These are phyloP conservation scores for Suillus hirtellus DNA, from an alignment of 768 basidiomycete species.

Conservation along the genomic window DNA sequence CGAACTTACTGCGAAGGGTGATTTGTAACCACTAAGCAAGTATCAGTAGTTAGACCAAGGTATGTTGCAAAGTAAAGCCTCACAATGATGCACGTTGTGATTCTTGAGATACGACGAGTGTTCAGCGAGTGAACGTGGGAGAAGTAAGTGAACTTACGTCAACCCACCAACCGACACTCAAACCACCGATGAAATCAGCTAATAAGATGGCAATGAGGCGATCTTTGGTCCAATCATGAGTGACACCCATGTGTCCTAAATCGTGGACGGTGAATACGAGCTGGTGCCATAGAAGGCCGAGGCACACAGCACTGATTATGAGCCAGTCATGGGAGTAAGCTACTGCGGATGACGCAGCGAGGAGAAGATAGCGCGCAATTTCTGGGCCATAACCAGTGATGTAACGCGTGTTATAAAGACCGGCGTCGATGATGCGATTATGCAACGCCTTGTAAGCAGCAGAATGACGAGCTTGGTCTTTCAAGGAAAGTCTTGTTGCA, in stretches of 20 bases:
- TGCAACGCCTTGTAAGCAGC: constrained; percentile 82
- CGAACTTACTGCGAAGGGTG: constrained; percentile 85
- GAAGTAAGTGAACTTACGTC: constrained; percentile 62
- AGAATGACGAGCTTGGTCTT: constrained; percentile 66
- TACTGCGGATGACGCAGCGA: constrained; percentile 59
- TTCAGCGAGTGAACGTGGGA: constrained; percentile 12
- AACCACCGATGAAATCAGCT: constrained; percentile 86
- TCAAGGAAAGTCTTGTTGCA: constrained; percentile 53
- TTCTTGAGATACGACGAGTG: constrained; percentile 47
- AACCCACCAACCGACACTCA: constrained; percentile 98
- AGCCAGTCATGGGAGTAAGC: constrained; percentile 68
- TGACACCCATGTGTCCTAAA: constrained; percentile 92
- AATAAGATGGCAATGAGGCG: constrained; percentile 76
- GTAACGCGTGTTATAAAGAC: constrained; percentile 83
- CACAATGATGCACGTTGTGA: constrained; percentile 95
- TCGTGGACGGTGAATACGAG: constrained; percentile 92
- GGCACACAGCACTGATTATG: constrained; percentile 70
- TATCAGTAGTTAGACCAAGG: constrained; percentile 10
- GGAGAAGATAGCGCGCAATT: constrained; percentile 69
- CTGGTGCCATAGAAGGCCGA: constrained; percentile 95
- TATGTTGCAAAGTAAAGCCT: constrained; percentile 36
- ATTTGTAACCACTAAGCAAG: constrained; percentile 83
- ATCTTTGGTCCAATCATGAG: constrained; percentile 82
- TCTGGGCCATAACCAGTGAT: constrained; percentile 90
- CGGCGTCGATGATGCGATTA: constrained; percentile 68